A percentile compares a stretch with the other conserved stretches of the same genome.
These are phyloP conservation scores for Trichomonas vaginalis DNA, from an alignment of 208 protist species.

Conservation along the genomic window DNA sequence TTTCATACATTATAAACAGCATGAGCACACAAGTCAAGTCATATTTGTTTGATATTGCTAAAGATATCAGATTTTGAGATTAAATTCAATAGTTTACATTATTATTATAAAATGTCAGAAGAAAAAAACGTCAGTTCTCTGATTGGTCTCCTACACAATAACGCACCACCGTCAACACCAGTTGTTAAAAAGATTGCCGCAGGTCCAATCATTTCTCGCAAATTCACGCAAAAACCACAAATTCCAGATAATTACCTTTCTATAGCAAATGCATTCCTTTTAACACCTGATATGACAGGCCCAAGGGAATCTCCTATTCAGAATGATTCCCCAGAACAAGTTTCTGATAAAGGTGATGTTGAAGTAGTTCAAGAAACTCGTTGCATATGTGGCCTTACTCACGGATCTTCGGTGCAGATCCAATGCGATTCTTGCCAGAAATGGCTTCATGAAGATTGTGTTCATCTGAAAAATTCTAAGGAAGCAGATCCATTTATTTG, in stretches of 20 bases:
- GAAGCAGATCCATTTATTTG: conserved; percentile 9
- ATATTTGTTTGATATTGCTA: too few relatives aligned
- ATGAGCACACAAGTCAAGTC: too few relatives aligned
- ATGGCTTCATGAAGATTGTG: neutral
- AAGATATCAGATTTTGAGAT: too few relatives aligned
- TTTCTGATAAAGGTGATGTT: neutral
- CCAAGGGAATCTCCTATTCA: neutral
- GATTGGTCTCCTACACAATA: neutral
- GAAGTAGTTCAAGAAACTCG: neutral
- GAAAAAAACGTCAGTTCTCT: neutral
- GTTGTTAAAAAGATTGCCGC: neutral
- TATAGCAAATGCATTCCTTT: neutral
- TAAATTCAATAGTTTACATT: neutral
- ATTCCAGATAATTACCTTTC: neutral
- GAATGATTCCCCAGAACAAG: neutral
- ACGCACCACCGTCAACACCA: neutral
- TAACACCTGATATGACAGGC: neutral
- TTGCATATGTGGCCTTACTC: neutral
- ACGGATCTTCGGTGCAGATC: neutral
- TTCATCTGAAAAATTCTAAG: neutral
- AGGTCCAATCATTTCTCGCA: neutral
- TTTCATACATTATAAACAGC: too few relatives aligned
- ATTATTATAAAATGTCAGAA: neutral
- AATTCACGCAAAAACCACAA: neutral
- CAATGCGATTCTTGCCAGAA: neutral